Base-by-base conservation (phyloP, 331 rosid species). In the Cydonia oblonga region DNA sequence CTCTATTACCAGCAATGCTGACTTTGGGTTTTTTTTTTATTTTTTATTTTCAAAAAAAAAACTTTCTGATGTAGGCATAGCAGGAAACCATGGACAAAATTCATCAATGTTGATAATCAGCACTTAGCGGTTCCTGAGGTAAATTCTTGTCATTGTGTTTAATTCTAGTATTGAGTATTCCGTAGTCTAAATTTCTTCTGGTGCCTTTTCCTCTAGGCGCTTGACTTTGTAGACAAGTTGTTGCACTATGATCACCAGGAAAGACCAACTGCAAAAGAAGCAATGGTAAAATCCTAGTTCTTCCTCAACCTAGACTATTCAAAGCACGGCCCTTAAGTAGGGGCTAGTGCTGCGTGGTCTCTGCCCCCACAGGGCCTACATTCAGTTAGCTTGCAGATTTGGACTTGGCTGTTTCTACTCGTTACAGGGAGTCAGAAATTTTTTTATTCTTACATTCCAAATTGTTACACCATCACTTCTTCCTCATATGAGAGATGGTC, bases 251-350 rank as follows among this genome's bases (percentile, higher is more conserved):
- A 92, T 83, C 96, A 92, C 87, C 97, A 88, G 84, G 97, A 90
- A 69, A 89, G 97, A 46, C 97, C 93, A 16, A 90, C 97, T 30
- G 96, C 97, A 57, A 92, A 87, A 80, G 97, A 92, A 88, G 97
- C 97, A 74, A 90, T 92, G 97, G 97, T 89, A 84, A 79, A 53
- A 32, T n/a, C 68, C 13, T n/a, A 29, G 26, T 42, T 26, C 22
- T 59, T 32, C 61, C 54, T 6, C n/a, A 62, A 22, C 24, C 40
- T 14, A 24, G 24, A 15, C 13, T 18, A 13, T 9, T 62, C 24
- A 62, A 29, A 29, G 40, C 66, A 62, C 1, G 42, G 6, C 20
- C 66, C 40, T 62, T 62, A 19, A 7, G 64, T 57, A 57, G 29
- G 29, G 29, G 7, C 62, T 9, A 57, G 29, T 7, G 25, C 62